phyloP scores from a whole-genome alignment of 2,329 filamentous ascomycete genomes.

The Claviceps sp. region DNA sequence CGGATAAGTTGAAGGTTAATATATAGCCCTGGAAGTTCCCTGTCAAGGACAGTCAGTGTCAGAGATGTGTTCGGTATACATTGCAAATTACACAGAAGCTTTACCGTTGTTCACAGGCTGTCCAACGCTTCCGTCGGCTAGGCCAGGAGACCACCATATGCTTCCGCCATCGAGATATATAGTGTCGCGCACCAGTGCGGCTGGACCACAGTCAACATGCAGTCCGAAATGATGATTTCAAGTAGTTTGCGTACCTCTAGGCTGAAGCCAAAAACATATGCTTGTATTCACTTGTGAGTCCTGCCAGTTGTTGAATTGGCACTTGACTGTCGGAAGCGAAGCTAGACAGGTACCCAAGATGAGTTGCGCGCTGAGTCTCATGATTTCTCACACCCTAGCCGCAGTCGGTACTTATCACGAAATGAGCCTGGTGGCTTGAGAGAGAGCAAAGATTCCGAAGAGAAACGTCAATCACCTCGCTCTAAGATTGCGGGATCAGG shows the following conservation, averaged over 20 bases:
- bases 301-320: conserved; percentile 35
- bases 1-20: conserved; percentile 44
- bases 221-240: background rate
- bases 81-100: background rate
- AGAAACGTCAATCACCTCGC: background rate
- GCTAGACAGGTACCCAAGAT: conserved; percentile 10
- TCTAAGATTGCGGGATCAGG: background rate
- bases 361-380: conserved; percentile 8
- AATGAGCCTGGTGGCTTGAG: background rate
- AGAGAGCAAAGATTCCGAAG: background rate
- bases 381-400: conserved; percentile 3
- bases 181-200: conserved; percentile 44
- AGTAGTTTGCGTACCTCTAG: conserved; percentile 21
- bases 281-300: conserved; percentile 39
- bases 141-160: conserved; percentile 37
- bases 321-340: conserved; percentile 11
- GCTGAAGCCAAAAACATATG: conserved; percentile 44
- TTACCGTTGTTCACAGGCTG: conserved; percentile 26
- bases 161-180: conserved; percentile 53
- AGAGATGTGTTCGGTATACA: background rate
- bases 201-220: conserved; percentile 20
- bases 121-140: conserved; percentile 28
- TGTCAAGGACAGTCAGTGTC: conserved; percentile 15
- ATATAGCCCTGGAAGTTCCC: conserved; percentile 39
- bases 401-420: background rate